Evolutionary conservation across 202 grass and related monocot species (phyloP).

Genomic region (Panicum hallii): DNA sequence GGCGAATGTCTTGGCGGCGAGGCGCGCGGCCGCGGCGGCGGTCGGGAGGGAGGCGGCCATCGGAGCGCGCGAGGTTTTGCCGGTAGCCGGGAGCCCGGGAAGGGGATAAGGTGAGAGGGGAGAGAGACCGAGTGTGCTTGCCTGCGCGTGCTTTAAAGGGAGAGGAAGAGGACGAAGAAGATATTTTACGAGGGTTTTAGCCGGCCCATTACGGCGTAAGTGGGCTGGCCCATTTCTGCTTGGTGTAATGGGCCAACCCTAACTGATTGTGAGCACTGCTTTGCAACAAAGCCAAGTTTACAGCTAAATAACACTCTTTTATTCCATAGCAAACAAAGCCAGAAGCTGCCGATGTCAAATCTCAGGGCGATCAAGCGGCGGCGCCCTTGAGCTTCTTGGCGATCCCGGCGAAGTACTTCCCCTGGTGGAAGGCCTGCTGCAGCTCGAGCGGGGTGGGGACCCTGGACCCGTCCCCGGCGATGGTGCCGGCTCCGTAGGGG

Average conservation of each 20-base stretch:
- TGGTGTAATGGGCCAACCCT: background rate
- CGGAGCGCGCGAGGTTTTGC: background rate
- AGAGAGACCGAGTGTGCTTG: background rate
- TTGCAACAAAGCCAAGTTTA: too few relatives aligned
- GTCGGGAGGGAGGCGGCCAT: background rate
- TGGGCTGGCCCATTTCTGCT: background rate
- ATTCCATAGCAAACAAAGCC: too few relatives aligned
- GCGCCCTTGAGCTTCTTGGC: constrained; percentile 61
- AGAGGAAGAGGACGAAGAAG: background rate
- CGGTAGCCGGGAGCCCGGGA: background rate
- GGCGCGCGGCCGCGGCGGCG: background rate
- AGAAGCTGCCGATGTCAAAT: too few relatives aligned
- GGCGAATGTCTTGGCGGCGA: background rate
- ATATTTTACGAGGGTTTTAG: background rate
- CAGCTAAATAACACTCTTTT: too few relatives aligned
- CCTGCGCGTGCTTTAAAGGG: background rate
- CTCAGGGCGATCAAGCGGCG: background rate
- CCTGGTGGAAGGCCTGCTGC: constrained; percentile 54
- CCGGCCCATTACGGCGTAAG: background rate
- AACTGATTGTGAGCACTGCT: too few relatives aligned
- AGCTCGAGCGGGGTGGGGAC: background rate
- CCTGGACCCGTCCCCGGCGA: constrained; percentile 5
- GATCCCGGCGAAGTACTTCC: constrained; percentile 62
- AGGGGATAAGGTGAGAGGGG: constrained; percentile 4
- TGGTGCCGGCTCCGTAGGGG: constrained; percentile 17